Percentiles rank a stretch among this genome's conserved stretches.
Conservation (phyloP, 768 basidiomycete species). For the Leccinum rimulosum region DNA sequence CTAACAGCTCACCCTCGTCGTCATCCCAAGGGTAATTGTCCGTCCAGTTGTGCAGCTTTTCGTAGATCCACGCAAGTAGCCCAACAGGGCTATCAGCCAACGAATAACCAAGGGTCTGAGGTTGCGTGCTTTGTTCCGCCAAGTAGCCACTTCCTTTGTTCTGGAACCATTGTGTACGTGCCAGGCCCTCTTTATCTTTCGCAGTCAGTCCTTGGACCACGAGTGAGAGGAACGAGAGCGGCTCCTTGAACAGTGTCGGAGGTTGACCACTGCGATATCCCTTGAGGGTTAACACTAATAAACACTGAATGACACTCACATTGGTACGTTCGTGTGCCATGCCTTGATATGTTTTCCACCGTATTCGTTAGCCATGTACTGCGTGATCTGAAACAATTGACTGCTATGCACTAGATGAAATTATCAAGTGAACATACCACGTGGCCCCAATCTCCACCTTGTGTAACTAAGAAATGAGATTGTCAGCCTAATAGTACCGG, state of each 20-base stretch:
- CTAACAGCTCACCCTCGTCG: constrained; percentile 43
- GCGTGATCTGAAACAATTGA: constrained; percentile 34
- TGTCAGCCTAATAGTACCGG: neutral
- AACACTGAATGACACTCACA: constrained; percentile 31
- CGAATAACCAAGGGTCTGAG: constrained; percentile 53
- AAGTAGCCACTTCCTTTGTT: constrained; percentile 32
- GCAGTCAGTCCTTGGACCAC: constrained; percentile 28
- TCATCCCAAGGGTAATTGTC: constrained; percentile 57
- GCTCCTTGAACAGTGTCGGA: constrained; percentile 24
- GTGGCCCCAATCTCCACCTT: constrained; percentile 50
- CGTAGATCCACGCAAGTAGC: constrained; percentile 54
- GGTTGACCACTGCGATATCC: constrained; percentile 17
- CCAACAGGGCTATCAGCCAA: constrained; percentile 59
- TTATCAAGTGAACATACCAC: constrained; percentile 24
- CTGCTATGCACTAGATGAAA: neutral
- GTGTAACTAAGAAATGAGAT: constrained; percentile 35
- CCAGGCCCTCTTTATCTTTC: constrained; percentile 26
- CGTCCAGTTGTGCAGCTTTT: constrained; percentile 47
- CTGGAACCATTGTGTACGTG: constrained; percentile 18
- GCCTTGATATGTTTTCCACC: constrained; percentile 46
- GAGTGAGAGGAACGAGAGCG: constrained; percentile 28
- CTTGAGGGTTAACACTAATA: neutral
- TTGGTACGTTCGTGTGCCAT: constrained; percentile 49
- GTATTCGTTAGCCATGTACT: constrained; percentile 33
- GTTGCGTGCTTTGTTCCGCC: constrained; percentile 38